Base-by-base conservation (phyloP, 768 basidiomycete species). In the Pleurotus pulmonarius region DNA sequence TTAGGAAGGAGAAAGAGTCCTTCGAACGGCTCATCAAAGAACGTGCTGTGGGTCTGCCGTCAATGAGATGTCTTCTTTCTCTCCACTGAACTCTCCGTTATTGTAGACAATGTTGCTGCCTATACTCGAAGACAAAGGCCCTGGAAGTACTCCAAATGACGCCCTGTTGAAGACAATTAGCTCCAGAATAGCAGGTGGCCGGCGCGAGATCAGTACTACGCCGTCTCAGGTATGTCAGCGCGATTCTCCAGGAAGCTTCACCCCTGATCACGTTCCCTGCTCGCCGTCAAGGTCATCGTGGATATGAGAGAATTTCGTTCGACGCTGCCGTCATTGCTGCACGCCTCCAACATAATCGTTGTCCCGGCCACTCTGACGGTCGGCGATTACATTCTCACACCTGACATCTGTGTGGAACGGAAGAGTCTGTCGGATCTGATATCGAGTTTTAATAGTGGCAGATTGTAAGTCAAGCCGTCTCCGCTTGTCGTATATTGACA, bases 251-350 rank as follows among this genome's bases (percentile, higher is more conserved):
- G n/a, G 39, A 12, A 26, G 49, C 49, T 3, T 18, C 18, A 46
- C 3, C 56, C 25, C 16, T 20, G 48, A 49, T 47, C 22, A 18
- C 25, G 22, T 43, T 37, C 12, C 52, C 25, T 38, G 24, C 11
- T 46, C 20, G 7, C 29, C 2, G 7, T 49, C 5, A 58, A 97
- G 94, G 87, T 99, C 47, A 86, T 99, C 58, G 94, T 98, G 20
- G 97, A 98, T 69, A 88, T 98, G 83, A 85, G 96, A 61, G 97
- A 99, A 70, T 98, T 99, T 70, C 81, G 94, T 24, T 98, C 96
- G 2, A 85, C 93, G 0, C 73, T 99, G 8, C 97, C 95, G 0
- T 94, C 92, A 0, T 69, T 99, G 4, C 75, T 98, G 6, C 94
- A 98, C 64, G 93, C 91, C 0, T 81, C 91, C 0, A 80, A 81